Conservation (phyloP, 495 filamentous ascomycete genomes). For the Penicillium waksmanii region DNA sequence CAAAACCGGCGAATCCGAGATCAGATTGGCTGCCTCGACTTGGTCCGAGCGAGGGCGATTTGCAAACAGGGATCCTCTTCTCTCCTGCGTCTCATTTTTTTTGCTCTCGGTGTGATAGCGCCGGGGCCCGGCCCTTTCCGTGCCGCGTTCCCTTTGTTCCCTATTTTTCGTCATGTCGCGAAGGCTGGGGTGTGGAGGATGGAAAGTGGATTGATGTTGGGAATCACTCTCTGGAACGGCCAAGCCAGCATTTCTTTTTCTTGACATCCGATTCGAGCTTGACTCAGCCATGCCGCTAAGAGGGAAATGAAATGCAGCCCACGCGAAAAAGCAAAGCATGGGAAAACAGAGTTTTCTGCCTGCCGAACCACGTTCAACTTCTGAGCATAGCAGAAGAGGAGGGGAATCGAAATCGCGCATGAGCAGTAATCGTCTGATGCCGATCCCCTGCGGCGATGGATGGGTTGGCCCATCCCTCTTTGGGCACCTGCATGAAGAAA, state of each 20-base stretch:
- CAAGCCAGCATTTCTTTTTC: slow-evolving; percentile 3
- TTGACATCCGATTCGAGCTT: background rate
- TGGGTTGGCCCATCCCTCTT: slow-evolving; percentile 33
- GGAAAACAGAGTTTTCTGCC: slow-evolving; percentile 15
- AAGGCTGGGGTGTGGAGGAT: background rate
- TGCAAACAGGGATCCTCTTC: slow-evolving; percentile 16
- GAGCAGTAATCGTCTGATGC: slow-evolving; percentile 31
- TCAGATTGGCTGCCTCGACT: slow-evolving; percentile 27
- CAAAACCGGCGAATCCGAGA: slow-evolving; percentile 22
- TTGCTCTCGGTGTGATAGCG: slow-evolving; percentile 25
- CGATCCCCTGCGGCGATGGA: slow-evolving; percentile 33
- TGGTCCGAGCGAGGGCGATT: slow-evolving; percentile 31
- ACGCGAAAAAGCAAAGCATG: slow-evolving; percentile 9
- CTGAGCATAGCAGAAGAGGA: slow-evolving; percentile 6
- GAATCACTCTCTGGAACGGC: background rate
- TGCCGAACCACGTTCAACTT: slow-evolving; percentile 23
- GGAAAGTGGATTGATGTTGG: background rate
- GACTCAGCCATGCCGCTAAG: slow-evolving; percentile 9
- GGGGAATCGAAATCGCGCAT: slow-evolving; percentile 18
- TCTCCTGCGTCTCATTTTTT: slow-evolving; percentile 22
- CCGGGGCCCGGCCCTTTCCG: slow-evolving; percentile 52
- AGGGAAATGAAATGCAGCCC: slow-evolving; percentile 11
- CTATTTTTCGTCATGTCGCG: background rate
- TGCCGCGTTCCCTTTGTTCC: slow-evolving; percentile 31
- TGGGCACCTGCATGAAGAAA: slow-evolving; percentile 36